These are phyloP conservation scores for Cladosporium colombiae DNA, from an alignment of 2,329 filamentous ascomycete genomes.

Conservation along the genomic window DNA sequence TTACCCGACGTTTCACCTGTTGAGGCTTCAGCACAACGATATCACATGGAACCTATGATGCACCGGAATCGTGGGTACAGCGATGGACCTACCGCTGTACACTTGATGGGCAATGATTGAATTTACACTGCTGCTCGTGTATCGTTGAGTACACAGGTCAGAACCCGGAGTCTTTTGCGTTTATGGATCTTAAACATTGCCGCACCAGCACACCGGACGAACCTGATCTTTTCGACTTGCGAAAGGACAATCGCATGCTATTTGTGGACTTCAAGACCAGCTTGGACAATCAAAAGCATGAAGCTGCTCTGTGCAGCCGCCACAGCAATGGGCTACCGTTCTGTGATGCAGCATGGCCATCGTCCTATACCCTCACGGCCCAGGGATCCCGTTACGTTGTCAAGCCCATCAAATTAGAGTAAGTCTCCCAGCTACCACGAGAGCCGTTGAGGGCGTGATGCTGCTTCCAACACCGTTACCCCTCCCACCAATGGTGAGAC, in stretches of 20 bases:
- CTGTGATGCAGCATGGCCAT: neutral
- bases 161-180: neutral
- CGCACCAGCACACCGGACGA: neutral
- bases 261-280: neutral
- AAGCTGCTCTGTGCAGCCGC: neutral
- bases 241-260: neutral
- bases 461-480: constrained; percentile 14
- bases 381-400: neutral
- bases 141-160: neutral
- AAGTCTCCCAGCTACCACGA: constrained; percentile 10
- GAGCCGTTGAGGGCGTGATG: constrained; percentile 3
- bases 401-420: constrained; percentile 4
- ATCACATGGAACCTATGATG: neutral
- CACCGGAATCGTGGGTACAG: neutral
- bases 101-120: neutral
- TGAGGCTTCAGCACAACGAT: neutral
- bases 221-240: neutral
- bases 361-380: constrained; percentile 2
- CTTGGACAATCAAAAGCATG: neutral
- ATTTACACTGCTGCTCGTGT: neutral
- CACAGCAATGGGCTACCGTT: neutral
- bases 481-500: constrained; percentile 15
- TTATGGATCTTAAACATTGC: neutral
- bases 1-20: neutral
- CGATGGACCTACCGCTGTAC: neutral